Evolutionary conservation across 495 filamentous ascomycete genomes (phyloP), one percentile per base, ranked within the genome.

Genomic region (Penicillium soppii): DNA sequence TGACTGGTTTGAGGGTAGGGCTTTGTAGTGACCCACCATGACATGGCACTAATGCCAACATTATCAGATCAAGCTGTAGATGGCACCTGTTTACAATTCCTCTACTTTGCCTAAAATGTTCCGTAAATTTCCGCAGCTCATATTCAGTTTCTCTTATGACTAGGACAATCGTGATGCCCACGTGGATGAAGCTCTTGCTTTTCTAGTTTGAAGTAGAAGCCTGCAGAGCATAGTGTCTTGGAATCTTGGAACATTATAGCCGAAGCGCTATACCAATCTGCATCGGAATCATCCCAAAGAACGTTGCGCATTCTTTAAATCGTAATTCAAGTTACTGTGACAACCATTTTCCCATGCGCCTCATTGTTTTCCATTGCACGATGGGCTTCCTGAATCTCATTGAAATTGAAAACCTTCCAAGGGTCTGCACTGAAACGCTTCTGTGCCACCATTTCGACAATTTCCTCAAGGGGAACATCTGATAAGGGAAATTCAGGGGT

Each of bases 401-500:
- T 25, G 36, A 60, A 67, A 32, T 56, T 44, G 25, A 73, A 75
- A 7, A 67, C 58, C 19, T 56, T 50, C 26, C 57, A 48, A 15
- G 69, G 70, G 33, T 62, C 56, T 17, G 66, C 68, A 20, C 63
- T 47, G 37, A 58, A 65, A 16, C 52, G 38, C 7, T 56, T 60
- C n/a, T 63, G 46, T 32, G 55, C 68, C 43, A 67, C 54, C 61
- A 61, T 63, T 27, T 57, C 22, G 5, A 73, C 67, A 33, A 76
- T 74, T 3, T 67, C 59, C 45, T 70, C 67, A 25, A 80, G 50
- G 4, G 75, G 75, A 10, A 78, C 56, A 48, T 64, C 62, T 1
- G 72, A 72, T 19, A 78, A 35, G 13, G 71, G 71, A 44, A 78
- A 76, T 5, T 66, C 75, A 1, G 56, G 56, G 4, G 53, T 56